Evolutionary conservation across 352 stramenopile genomes (phyloP), one percentile per base, ranked within the genome.

Genomic region (Phytophthora boehmeriae): DNA sequence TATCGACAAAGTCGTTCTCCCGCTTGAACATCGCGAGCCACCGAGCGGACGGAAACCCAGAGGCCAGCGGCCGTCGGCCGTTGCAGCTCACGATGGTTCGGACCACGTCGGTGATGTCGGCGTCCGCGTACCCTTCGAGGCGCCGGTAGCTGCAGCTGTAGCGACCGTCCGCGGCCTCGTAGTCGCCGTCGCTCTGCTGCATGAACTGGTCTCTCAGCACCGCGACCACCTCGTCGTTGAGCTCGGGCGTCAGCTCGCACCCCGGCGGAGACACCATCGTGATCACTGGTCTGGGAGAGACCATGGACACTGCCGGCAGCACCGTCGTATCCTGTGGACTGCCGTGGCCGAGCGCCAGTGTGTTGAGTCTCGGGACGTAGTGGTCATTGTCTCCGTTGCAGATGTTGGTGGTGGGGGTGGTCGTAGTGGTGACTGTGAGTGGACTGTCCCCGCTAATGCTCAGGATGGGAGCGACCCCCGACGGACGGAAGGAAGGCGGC

Each of bases 21-120:
- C 71, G 71, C 59, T 87, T 87, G 47, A 89, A 89, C 39, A 60
- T 60, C 38, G 66, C 25, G 43, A 91, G 76, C 82, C 82, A 91
- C 16, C 59, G 45, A 2, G 56, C 59, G 6, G 66, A 66, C 5
- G 82, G 77, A 28, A 91, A 89, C 39, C 75, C 68, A 3, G 62
- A 11, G 4, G 79, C 73, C 13, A 91, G 71, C 6, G 63, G 32
- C 11, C 75, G 68, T 9, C 67, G 69, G 9, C 71, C 74, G 36
- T 77, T 76, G 23, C 73, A 67, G 23, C 76, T 66, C 9, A 75
- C 75, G 52, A 91, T 73, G 23, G 73, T 61, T n/a, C 82, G 82
- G 46, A 82, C 77, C n/a, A 88, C 78, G 54, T 83, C 78, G 19
- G 67, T 69, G 43, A 91, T 83, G 63, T 91, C 78, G 34, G 41